Evolutionary conservation across 805 yeast genomes (phyloP), one percentile per base, ranked within the genome.

Genomic region (Kuraishia floccosa): DNA sequence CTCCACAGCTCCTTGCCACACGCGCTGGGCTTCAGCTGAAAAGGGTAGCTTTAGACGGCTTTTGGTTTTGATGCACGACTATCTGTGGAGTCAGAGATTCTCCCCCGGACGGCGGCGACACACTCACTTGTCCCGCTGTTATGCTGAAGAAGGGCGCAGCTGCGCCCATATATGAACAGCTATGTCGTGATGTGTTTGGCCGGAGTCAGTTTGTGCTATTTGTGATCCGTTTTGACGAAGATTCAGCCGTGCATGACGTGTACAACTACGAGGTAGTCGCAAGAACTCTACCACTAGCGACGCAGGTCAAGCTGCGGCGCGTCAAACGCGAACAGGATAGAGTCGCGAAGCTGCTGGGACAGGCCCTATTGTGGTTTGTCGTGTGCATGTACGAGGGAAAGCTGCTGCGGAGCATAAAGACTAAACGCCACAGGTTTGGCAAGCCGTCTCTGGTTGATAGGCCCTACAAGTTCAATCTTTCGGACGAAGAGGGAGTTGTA

Each of bases 401-500:
- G 2, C 22, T 30, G 3, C 41, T 35, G 11, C 31, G 34, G 0
- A 35, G 33, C 5, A 24, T 63, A 4, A 31, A 38, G 21, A 52
- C 67, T 27, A 34, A 35, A 0, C 45, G 40, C 21, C 64, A 61
- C 23, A 34, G 46, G 21, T 64, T 43, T 40, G 89, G 91, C 1
- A 81, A 80, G 40, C 87, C 91, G 0, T 37, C 21, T 4, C 28
- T 72, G 11, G 31, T 34, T 2, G 48, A 42, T 16, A 35, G 54
- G 4, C 28, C 35, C 3, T 39, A 65, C 22, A 49, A 60, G 20
- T 81, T 72, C 54, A 80, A 74, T 44, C 53, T 74, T 42, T 68
- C 82, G 5, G 73, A 74, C 39, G 80, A 83, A 22, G 60, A 65
- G 22, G 63, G 63, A 5, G 38, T 63, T 5, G 58, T 74, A 2